Conservation (phyloP, 108 stramenopile species). For the Skeletonema marinoi region DNA sequence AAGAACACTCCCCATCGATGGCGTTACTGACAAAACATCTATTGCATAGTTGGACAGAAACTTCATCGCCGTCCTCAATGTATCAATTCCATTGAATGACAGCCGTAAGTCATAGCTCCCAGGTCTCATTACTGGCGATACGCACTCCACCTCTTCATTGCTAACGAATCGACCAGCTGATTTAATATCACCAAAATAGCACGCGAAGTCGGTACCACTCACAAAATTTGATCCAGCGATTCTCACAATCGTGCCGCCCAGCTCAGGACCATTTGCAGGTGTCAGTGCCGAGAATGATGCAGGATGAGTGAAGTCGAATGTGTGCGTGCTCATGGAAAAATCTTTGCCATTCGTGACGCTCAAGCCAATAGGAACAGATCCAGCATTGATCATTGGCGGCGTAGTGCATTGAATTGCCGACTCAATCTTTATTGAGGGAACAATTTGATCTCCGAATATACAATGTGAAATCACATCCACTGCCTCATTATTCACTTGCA, state of each 20-base stretch:
- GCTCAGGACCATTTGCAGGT: slow-evolving; percentile 10
- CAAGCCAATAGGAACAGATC: slow-evolving; percentile 2
- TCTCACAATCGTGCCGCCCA: slow-evolving; percentile 19
- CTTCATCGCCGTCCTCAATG: not conserved
- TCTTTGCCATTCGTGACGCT: not conserved
- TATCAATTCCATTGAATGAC: slow-evolving; percentile 20
- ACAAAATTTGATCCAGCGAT: slow-evolving; percentile 30
- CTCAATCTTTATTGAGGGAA: not conserved
- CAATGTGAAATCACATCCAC: not conserved
- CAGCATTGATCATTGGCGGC: not conserved
- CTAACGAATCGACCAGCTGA: not conserved
- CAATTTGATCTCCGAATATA: slow-evolving; percentile 4
- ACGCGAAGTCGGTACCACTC: slow-evolving; percentile 1
- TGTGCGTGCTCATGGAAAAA: not conserved
- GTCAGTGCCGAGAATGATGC: not conserved
- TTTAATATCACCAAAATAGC: slow-evolving; percentile 11
- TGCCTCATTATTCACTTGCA: not conserved
- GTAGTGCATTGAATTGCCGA: slow-evolving; percentile 3
- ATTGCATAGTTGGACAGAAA: slow-evolving; percentile 18
- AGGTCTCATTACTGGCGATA: slow-evolving; percentile 5
- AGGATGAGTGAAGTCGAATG: not conserved
- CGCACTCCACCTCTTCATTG: slow-evolving; percentile 14
- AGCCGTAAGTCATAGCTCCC: not conserved
- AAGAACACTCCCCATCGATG: slow-evolving; percentile 24
- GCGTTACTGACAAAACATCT: slow-evolving; percentile 18